These are phyloP conservation scores for Plectosphaerella sp. DNA, from an alignment of 2,329 filamentous ascomycete genomes.

Conservation along the genomic window DNA sequence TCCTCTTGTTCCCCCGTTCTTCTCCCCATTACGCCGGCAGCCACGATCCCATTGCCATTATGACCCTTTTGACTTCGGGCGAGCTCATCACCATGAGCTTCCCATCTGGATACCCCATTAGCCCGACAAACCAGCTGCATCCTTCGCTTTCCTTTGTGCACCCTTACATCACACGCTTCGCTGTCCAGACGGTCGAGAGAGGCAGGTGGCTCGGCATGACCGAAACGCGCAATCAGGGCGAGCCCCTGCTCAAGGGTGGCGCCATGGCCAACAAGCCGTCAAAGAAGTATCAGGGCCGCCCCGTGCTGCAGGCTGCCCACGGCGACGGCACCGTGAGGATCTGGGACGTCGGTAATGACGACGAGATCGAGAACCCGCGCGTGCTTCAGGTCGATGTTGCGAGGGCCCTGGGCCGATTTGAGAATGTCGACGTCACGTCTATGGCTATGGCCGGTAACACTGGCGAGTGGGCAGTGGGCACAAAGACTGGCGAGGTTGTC, in stretches of 20 bases:
- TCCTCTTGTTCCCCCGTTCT: constrained; percentile 74
- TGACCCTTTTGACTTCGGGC: constrained; percentile 77
- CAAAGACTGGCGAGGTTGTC: constrained; percentile 76
- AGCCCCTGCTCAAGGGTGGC: constrained; percentile 74
- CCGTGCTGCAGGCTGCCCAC: constrained; percentile 81
- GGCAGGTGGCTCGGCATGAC: constrained; percentile 84
- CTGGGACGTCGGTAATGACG: constrained; percentile 88
- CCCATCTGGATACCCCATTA: constrained; percentile 85
- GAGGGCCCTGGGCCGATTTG: constrained; percentile 72
- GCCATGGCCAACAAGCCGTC: constrained; percentile 65
- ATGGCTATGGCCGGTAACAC: constrained; percentile 77
- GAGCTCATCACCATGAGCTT: constrained; percentile 89
- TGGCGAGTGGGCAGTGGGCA: constrained; percentile 80
- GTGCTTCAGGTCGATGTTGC: constrained; percentile 84
- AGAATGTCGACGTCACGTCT: constrained; percentile 71
- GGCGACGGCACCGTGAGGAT: constrained; percentile 87
- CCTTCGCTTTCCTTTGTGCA: constrained; percentile 84
- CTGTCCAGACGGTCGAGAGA: constrained; percentile 70
- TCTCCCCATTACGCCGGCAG: constrained; percentile 85
- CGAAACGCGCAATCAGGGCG: constrained; percentile 77
- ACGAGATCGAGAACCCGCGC: constrained; percentile 84
- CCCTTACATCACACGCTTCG: constrained; percentile 74
- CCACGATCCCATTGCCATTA: constrained; percentile 83
- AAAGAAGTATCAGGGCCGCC: constrained; percentile 76
- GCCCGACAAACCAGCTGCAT: constrained; percentile 88